These are phyloP conservation scores for Eimeria necatrix DNA, from an alignment of 169 alveolate species.

Conservation along the genomic window DNA sequence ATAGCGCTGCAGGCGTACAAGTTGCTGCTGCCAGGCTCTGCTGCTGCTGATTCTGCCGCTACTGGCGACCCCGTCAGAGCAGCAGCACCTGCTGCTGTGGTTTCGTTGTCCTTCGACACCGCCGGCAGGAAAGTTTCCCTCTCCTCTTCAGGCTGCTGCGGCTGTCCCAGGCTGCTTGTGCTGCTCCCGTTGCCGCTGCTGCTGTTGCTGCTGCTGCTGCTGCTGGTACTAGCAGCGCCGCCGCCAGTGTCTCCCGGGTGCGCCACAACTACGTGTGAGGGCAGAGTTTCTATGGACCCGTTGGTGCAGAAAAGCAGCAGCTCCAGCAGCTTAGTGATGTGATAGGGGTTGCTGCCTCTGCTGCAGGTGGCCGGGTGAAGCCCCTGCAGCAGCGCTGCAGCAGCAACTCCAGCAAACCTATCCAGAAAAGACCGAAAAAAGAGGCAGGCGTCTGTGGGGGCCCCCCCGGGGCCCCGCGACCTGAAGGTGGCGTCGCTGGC, in stretches of 20 bases:
- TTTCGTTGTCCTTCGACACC: neutral
- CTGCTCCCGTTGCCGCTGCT: conserved; percentile 21
- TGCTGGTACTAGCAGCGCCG: conserved; percentile 14
- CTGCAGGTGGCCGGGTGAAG: conserved; percentile 58
- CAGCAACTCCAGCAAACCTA: conserved; percentile 32
- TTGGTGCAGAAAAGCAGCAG: conserved; percentile 28
- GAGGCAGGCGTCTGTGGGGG: conserved; percentile 22
- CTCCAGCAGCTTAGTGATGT: conserved; percentile 61
- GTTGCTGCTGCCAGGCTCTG: neutral
- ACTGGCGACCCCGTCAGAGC: neutral
- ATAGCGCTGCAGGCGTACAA: neutral
- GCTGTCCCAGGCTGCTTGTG: neutral
- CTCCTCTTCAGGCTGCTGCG: neutral
- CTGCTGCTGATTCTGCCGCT: neutral
- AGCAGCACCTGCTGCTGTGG: neutral
- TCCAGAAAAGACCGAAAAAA: conserved; percentile 48
- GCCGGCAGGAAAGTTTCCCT: neutral
- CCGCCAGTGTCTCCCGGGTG: conserved; percentile 33
- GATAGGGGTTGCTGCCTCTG: conserved; percentile 46
- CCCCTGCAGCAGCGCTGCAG: conserved; percentile 54
- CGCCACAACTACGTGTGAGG: conserved; percentile 32
- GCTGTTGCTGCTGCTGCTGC: conserved; percentile 21
- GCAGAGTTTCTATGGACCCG: conserved; percentile 57
- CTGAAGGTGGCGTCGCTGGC: conserved; percentile 50
- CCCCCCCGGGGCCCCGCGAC: conserved; percentile 14